Conservation (phyloP, 192 early-diverging fungal genomes). For the Backusella luteola region DNA sequence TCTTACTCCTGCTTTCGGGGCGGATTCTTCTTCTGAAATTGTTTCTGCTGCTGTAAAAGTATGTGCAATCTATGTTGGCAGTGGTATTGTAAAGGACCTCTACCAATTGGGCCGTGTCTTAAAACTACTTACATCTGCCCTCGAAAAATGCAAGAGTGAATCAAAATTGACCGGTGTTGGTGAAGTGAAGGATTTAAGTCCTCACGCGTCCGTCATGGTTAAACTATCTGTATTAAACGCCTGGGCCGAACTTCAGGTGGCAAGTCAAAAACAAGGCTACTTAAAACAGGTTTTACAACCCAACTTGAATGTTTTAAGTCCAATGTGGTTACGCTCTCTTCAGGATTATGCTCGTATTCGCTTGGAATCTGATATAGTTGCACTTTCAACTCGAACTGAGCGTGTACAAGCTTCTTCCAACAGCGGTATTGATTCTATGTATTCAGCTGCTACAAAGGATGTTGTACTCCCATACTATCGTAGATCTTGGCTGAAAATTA, state of each 20-base stretch:
- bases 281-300: conserved; percentile 62
- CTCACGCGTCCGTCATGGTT: conserved; percentile 80
- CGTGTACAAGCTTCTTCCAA: conserved; percentile 36
- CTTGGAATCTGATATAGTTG: conserved; percentile 58
- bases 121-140: conserved; percentile 63
- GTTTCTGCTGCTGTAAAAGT: conserved; percentile 76
- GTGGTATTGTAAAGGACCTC: conserved; percentile 84
- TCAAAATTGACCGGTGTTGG: conserved; percentile 46
- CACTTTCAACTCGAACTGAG: conserved; percentile 31
- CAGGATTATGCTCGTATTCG: conserved; percentile 64
- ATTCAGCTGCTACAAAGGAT: conserved; percentile 65
- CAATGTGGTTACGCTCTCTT: conserved; percentile 61
- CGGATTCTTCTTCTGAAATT: conserved; percentile 74
- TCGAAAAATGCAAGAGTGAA: conserved; percentile 70
- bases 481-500: conserved; percentile 54
- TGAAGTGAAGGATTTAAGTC: conserved; percentile 57
- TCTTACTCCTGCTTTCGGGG: conserved; percentile 80
- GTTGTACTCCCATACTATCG: conserved; percentile 65
- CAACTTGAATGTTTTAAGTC: conserved; percentile 47
- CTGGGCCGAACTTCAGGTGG: conserved; percentile 77
- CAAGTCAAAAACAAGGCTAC: conserved; percentile 61
- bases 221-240: conserved; percentile 72
- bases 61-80: conserved; percentile 80
- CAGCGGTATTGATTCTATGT: conserved; percentile 55
- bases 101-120: conserved; percentile 68